These are phyloP conservation scores for Daldinia caldariorum DNA, from an alignment of 495 filamentous ascomycete species.

Conservation along the genomic window DNA sequence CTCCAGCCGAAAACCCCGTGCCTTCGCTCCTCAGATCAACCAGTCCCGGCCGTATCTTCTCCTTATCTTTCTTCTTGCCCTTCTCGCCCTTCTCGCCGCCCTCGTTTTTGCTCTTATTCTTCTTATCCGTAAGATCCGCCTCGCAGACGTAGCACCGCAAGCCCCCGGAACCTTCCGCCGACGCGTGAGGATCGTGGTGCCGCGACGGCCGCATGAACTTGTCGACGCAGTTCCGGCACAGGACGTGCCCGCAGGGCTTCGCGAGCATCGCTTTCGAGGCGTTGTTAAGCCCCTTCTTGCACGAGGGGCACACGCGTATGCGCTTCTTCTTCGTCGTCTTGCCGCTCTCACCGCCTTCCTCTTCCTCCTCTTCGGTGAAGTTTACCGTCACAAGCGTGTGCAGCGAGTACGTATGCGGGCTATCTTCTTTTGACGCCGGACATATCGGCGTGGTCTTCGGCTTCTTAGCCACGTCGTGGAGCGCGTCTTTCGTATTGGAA, in stretches of 20 bases:
- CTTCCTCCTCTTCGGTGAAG: constrained; percentile 79
- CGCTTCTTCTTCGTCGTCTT: constrained; percentile 61
- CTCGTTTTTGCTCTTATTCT: constrained; percentile 22
- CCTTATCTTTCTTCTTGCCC: constrained; percentile 65
- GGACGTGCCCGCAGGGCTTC: constrained; percentile 92
- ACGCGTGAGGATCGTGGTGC: constrained; percentile 71
- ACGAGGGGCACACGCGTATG: constrained; percentile 82
- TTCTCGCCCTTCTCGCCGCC: constrained; percentile 58
- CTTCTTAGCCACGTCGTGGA: constrained; percentile 68
- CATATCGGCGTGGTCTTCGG: constrained; percentile 80
- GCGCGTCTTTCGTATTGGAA: constrained; percentile 57
- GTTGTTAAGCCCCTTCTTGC: constrained; percentile 85
- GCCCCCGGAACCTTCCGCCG: constrained; percentile 61
- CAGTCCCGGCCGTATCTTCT: constrained; percentile 73
- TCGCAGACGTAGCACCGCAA: constrained; percentile 91
- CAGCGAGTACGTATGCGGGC: constrained; percentile 80
- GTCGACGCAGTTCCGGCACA: constrained; percentile 86
- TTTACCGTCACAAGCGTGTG: constrained; percentile 81
- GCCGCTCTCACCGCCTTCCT: constrained; percentile 38
- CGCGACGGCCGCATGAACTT: constrained; percentile 79
- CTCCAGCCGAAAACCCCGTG: constrained; percentile 90
- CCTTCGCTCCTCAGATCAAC: constrained; percentile 89
- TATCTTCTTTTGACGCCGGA: constrained; percentile 75
- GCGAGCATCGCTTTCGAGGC: constrained; percentile 84
- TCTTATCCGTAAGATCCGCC: constrained; percentile 69